Percentiles rank a stretch among this genome's conserved stretches.
Evolutionary conservation across 2,329 filamentous ascomycete genomes (phyloP).

Genomic region (Stylonectria norvegica): DNA sequence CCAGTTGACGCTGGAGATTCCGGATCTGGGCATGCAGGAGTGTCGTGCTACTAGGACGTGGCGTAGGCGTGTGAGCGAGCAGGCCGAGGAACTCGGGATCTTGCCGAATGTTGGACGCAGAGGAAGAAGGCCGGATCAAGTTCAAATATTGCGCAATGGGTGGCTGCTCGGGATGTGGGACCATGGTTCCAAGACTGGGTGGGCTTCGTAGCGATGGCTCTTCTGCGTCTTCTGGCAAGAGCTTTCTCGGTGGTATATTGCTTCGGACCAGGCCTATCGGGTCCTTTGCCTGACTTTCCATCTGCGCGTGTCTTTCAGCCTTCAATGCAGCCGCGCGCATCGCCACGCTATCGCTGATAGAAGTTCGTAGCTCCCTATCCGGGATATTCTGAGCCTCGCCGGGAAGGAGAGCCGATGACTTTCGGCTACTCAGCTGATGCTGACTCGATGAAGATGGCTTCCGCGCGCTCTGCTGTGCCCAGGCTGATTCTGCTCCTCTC

Average conservation of each 20-base stretch:
- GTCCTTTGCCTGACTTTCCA: background rate
- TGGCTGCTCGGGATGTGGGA: slow-evolving; percentile 35
- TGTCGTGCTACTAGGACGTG: slow-evolving; percentile 29
- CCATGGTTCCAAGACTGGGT: slow-evolving; percentile 38
- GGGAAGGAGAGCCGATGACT: slow-evolving; percentile 2
- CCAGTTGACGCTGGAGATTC: slow-evolving; percentile 46
- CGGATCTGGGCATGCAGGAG: slow-evolving; percentile 48
- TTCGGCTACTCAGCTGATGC: slow-evolving; percentile 1
- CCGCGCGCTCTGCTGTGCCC: slow-evolving; percentile 4
- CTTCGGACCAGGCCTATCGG: slow-evolving; percentile 7
- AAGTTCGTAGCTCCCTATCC: slow-evolving; percentile 11
- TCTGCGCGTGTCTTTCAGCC: background rate
- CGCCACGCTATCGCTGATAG: slow-evolving; percentile 18
- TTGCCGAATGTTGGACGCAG: slow-evolving; percentile 20
- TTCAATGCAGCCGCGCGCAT: slow-evolving; percentile 13
- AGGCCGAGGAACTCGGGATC: background rate
- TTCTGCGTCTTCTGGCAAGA: slow-evolving; percentile 2
- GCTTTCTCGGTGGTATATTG: slow-evolving; percentile 7
- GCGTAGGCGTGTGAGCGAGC: slow-evolving; percentile 14
- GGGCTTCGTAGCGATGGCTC: slow-evolving; percentile 18
- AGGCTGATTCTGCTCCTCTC: slow-evolving; percentile 13
- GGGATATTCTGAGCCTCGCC: background rate
- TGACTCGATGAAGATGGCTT: slow-evolving; percentile 9
- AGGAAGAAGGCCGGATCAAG: slow-evolving; percentile 33
- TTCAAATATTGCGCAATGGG: slow-evolving; percentile 38